Evolutionary conservation across 73 alveolate species (phyloP).

Genomic region (Paramecium sonneborni): DNA sequence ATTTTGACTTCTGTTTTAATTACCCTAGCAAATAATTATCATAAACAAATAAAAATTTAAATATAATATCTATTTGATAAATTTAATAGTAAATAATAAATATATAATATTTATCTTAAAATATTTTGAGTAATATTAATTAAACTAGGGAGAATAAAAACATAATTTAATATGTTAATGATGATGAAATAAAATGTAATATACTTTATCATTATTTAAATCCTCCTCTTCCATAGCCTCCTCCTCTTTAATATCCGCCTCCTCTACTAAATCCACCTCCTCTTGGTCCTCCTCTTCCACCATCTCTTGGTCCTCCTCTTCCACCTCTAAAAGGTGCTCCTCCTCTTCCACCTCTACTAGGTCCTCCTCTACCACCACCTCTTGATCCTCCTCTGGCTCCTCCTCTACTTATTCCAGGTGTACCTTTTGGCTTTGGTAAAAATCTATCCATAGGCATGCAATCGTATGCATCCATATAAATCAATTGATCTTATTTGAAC

Average conservation of each 20-base stretch:
- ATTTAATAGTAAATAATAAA: too few species aligned
- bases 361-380: conserved; percentile 61
- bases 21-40: too few species aligned
- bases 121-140: not conserved
- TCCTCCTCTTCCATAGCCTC: conserved; percentile 65
- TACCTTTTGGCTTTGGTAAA: conserved; percentile 66
- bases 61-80: too few species aligned
- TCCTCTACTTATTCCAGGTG: conserved; percentile 67
- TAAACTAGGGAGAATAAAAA: not conserved
- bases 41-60: too few species aligned
- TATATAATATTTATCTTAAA: not conserved
- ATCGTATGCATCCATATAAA: conserved; percentile 64
- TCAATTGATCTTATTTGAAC: conserved; percentile 46
- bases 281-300: conserved; percentile 64
- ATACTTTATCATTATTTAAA: conserved; percentile 20
- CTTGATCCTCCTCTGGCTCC: conserved; percentile 50
- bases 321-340: conserved; percentile 64
- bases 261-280: conserved; percentile 67
- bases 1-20: too few species aligned
- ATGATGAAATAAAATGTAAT: not conserved
- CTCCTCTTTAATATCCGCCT: conserved; percentile 49
- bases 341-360: conserved; percentile 63
- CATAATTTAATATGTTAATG: not conserved
- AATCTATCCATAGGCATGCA: conserved; percentile 66
- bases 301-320: conserved; percentile 14